Evolutionary conservation across 2,329 filamentous ascomycete genomes (phyloP), one percentile per base, ranked within the genome.

Genomic region (Bipolaris victoriae): DNA sequence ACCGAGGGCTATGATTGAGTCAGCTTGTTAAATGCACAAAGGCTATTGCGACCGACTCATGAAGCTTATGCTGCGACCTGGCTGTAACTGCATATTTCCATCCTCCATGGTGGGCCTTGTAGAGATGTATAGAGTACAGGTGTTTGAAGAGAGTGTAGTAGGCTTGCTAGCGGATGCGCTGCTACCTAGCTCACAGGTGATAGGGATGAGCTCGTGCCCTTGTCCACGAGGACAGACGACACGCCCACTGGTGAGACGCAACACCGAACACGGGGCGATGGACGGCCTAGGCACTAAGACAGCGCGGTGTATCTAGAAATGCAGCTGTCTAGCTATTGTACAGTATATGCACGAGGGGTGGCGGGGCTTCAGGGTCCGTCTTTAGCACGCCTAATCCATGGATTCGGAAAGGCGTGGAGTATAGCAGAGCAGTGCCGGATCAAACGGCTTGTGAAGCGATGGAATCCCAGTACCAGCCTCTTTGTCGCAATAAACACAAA

Each of bases 1-100:
- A 55, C 95, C 95, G 56, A 99, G 87, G 48, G 89, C 92, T 96
- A 73, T 64, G 44, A 51, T 52, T 24, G 60, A 7, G 58, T 70
- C 49, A 72, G 67, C 49, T 35, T 41, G 24, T 36, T 46, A 55
- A 55, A 15, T 15, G n/a, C 33, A 9, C 40, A 24, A 13, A 13
- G 41, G n/a, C 9, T n/a, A 31, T 41, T 33, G 22, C 13, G 18
- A 61, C 65, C 41, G 66, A 79, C 77, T 73, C 63, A 80, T 76
- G 64, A 77, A 77, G 52, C 77, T 76, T 29, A 80, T 62, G 18
- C 72, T 68, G 48, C 67, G 66, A 46, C 67, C 67, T 22, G 67
- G 67, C 57, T 66, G 63, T 26, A 70, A 60, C 53, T 73, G 72
- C 71, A 76, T 68, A 40, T 52, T 60, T 13, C 57, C 59, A 37